These are phyloP conservation scores for Xylaria sp. DNA, from an alignment of 2,329 filamentous ascomycete genomes.

Conservation along the genomic window DNA sequence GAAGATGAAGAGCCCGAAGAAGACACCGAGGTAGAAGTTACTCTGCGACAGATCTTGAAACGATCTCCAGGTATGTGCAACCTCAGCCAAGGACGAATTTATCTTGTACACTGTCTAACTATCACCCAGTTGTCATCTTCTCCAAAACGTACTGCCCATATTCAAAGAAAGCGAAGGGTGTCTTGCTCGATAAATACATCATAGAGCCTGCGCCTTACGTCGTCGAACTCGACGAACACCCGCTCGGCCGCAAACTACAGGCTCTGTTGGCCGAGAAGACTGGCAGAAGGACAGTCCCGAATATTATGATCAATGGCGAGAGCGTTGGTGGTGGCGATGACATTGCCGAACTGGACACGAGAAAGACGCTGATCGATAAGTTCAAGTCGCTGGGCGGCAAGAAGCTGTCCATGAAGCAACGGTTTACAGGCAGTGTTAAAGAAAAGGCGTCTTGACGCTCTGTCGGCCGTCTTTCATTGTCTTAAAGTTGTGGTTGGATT, in stretches of 20 bases:
- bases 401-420: slow-evolving; percentile 38
- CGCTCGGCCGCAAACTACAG: slow-evolving; percentile 78
- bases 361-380: slow-evolving; percentile 74
- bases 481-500: slow-evolving; percentile 4
- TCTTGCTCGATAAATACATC: slow-evolving; percentile 84
- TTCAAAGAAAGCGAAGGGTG: slow-evolving; percentile 84
- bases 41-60: slow-evolving; percentile 83
- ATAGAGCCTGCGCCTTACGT: slow-evolving; percentile 86
- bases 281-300: slow-evolving; percentile 86
- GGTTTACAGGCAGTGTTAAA: slow-evolving; percentile 31
- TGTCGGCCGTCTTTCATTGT: slow-evolving; percentile 6
- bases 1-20: slow-evolving; percentile 59
- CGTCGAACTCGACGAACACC: slow-evolving; percentile 88
- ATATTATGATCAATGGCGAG: slow-evolving; percentile 86
- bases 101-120: slow-evolving; percentile 7
- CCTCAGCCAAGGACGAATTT: not conserved
- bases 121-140: slow-evolving; percentile 83
- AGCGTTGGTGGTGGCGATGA: slow-evolving; percentile 94
- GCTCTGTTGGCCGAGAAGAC: slow-evolving; percentile 76
- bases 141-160: slow-evolving; percentile 93
- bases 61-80: slow-evolving; percentile 76
- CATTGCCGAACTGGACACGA: slow-evolving; percentile 74
- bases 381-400: slow-evolving; percentile 79
- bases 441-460: slow-evolving; percentile 26
- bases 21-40: slow-evolving; percentile 72